Percentiles rank a stretch among this genome's conserved stretches.
These are phyloP conservation scores for Zoysia japonica DNA, from an alignment of 176 grass and related monocot genomes.

Conservation along the genomic window DNA sequence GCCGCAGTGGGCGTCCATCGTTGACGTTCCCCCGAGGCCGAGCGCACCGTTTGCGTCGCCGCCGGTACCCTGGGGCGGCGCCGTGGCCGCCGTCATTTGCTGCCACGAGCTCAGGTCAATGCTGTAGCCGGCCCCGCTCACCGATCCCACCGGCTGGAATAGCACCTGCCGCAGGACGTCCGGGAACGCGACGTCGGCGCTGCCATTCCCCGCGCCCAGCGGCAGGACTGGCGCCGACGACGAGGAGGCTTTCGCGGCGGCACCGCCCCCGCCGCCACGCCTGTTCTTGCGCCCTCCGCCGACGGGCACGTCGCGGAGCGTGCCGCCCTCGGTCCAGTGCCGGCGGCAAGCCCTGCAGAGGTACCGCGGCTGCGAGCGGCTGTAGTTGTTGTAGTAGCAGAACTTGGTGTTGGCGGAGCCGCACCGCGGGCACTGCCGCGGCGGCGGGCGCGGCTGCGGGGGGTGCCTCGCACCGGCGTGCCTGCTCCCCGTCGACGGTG, in stretches of 20 bases:
- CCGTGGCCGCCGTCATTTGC: conserved; percentile 28
- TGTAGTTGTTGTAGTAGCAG: conserved; percentile 99
- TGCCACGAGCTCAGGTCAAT: conserved; percentile 56
- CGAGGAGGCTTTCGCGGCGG: not conserved
- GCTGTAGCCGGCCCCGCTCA: conserved; percentile 31
- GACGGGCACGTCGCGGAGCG: conserved; percentile 88
- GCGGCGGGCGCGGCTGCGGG: conserved; percentile 57
- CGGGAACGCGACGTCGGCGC: conserved; percentile 42
- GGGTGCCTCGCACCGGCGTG: conserved; percentile 43
- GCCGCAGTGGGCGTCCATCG: conserved; percentile 35
- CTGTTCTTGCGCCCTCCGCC: conserved; percentile 89
- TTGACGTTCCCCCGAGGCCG: conserved; percentile 17
- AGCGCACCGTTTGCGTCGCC: conserved; percentile 10
- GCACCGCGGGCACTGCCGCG: conserved; percentile 78
- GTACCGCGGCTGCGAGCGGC: conserved; percentile 77
- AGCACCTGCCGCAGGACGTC: conserved; percentile 64
- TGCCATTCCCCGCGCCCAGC: too few species aligned
- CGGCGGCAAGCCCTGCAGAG: conserved; percentile 76
- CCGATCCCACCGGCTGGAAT: conserved; percentile 28
- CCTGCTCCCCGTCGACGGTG: conserved; percentile 32
- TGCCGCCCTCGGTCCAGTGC: conserved; percentile 94
- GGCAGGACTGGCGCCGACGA: not conserved
- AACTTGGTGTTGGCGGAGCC: conserved; percentile 87
- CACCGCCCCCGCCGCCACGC: conserved; percentile 31
- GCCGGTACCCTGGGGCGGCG: not conserved